Evolutionary conservation across 768 basidiomycete species (phyloP).

Genomic region (Lanmaoa rubissima): DNA sequence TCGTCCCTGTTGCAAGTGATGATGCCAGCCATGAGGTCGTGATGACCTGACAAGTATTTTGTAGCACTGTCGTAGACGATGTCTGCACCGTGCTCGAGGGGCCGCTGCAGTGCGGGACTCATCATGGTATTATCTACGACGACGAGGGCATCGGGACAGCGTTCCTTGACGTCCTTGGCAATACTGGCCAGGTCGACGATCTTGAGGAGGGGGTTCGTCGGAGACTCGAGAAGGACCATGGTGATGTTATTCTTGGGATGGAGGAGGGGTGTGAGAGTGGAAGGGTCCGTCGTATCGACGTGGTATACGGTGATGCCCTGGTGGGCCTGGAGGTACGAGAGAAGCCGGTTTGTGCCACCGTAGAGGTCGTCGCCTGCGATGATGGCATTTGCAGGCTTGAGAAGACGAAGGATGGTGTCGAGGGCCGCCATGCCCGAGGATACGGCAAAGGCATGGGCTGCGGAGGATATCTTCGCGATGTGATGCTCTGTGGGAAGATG

Average conservation of each 20-base stretch:
- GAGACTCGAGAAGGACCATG: conserved; percentile 96
- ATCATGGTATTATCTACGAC: conserved; percentile 99
- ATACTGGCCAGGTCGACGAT: conserved; percentile 88
- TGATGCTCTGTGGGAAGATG: conserved; percentile 72
- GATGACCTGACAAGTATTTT: conserved; percentile 96
- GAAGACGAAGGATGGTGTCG: conserved; percentile 88
- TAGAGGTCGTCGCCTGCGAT: conserved; percentile 97
- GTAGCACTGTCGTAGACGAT: conserved; percentile 98
- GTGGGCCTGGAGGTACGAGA: conserved; percentile 84
- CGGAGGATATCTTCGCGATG: conserved; percentile 94
- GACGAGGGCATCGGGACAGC: conserved; percentile 74
- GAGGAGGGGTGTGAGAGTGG: conserved; percentile 59
- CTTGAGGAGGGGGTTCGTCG: conserved; percentile 96
- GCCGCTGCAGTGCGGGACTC: conserved; percentile 96
- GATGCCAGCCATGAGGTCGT: conserved; percentile 98
- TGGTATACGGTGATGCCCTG: conserved; percentile 89
- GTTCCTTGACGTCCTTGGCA: conserved; percentile 78
- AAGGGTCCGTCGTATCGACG: conserved; percentile 84
- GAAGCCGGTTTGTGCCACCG: conserved; percentile 94
- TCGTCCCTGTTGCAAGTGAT: conserved; percentile 92
- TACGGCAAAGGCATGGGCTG: conserved; percentile 84
- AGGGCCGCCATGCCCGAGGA: conserved; percentile 98
- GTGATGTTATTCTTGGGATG: conserved; percentile 66
- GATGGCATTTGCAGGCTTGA: conserved; percentile 94
- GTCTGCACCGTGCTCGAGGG: conserved; percentile 94